A percentile compares a stretch with the other conserved stretches of the same genome.
Conservation (phyloP, 2,329 filamentous ascomycete genomes). For the Colletotrichum lindemuthianum region DNA sequence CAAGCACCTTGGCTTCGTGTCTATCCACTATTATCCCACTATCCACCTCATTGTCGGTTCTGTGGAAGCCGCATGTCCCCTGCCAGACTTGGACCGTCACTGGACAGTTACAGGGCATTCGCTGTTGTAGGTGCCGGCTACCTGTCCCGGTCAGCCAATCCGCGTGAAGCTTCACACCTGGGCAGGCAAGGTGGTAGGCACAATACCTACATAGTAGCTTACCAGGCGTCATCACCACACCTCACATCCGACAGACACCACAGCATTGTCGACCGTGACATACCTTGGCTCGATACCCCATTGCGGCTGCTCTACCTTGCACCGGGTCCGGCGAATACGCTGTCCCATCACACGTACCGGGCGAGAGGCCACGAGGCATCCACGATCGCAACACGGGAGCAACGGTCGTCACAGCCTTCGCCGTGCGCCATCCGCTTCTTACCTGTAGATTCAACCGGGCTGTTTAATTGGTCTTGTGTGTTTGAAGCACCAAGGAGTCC, state of each 20-base stretch:
- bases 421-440: constrained; percentile 25
- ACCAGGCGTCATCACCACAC: constrained; percentile 9
- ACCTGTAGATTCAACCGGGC: not conserved
- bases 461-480: constrained; percentile 11
- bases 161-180: not conserved
- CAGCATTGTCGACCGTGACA: not conserved
- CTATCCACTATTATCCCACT: constrained; percentile 11
- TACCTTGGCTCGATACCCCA: constrained; percentile 21
- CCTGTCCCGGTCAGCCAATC: constrained; percentile 29
- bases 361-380: constrained; percentile 35
- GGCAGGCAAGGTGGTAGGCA: not conserved
- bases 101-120: constrained; percentile 31
- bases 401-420: constrained; percentile 29
- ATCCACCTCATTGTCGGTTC: constrained; percentile 12
- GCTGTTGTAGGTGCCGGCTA: constrained; percentile 20
- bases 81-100: constrained; percentile 6
- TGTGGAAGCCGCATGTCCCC: constrained; percentile 9
- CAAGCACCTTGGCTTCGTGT: constrained; percentile 8
- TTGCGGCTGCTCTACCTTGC: constrained; percentile 4
- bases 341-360: constrained; percentile 16
- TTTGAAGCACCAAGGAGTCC: constrained; percentile 5
- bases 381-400: constrained; percentile 32
- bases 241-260: constrained; percentile 1
- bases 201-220: constrained; percentile 13
- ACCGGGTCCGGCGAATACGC: constrained; percentile 4